Evolutionary conservation across 805 yeast species (phyloP).

Genomic region (Saccharomycopsis sp.): DNA sequence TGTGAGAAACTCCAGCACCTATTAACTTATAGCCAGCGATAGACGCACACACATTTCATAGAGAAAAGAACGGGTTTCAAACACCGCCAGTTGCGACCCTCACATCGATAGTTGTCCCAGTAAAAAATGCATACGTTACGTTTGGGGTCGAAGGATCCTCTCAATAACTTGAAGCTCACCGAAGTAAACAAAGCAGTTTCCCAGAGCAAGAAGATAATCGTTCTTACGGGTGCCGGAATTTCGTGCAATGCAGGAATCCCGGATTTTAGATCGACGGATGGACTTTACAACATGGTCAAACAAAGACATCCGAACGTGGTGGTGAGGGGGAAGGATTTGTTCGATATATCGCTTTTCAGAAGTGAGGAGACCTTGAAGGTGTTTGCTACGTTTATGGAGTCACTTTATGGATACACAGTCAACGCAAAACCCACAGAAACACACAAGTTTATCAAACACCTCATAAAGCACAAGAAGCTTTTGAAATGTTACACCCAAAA

Average conservation of each 20-base stretch:
- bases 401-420: slow-evolving; percentile 55
- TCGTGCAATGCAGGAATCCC: slow-evolving; percentile 97
- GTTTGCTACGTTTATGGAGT: slow-evolving; percentile 89
- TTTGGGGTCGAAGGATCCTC: slow-evolving; percentile 5
- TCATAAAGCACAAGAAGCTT: slow-evolving; percentile 58
- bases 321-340: slow-evolving; percentile 82
- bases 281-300: slow-evolving; percentile 72
- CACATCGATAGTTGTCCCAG: too few species aligned
- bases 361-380: slow-evolving; percentile 55
- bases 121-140: slow-evolving; percentile 8
- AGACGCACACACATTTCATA: background rate
- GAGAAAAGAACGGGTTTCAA: background rate
- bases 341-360: slow-evolving; percentile 78
- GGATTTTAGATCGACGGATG: slow-evolving; percentile 80
- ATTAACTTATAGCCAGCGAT: too few species aligned
- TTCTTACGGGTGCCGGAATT: slow-evolving; percentile 93
- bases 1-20: too few species aligned
- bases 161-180: slow-evolving; percentile 17
- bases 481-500: slow-evolving; percentile 90
- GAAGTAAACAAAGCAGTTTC: slow-evolving; percentile 27
- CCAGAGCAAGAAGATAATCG: slow-evolving; percentile 42
- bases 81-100: background rate
- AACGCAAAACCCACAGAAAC: slow-evolving; percentile 77
- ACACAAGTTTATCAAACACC: slow-evolving; percentile 61
- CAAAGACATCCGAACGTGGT: slow-evolving; percentile 49